A percentile compares a stretch with the other conserved stretches of the same genome.
These are phyloP conservation scores for Nicotiana undulata DNA, from an alignment of 257 asterid genomes.

Conservation along the genomic window DNA sequence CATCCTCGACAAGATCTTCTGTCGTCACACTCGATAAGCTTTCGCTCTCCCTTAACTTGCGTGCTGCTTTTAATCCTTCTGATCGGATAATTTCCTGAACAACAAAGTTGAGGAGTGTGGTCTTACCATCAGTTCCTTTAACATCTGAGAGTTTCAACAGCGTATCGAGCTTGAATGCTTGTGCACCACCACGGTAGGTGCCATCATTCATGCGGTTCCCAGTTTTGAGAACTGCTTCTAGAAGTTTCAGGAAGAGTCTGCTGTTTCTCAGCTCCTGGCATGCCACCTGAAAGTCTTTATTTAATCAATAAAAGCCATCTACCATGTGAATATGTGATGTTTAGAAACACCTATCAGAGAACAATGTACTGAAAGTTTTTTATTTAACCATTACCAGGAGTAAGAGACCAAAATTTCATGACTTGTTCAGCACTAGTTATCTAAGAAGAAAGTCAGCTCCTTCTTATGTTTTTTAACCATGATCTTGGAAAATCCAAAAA, in stretches of 20 bases:
- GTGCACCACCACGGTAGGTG: slow-evolving; percentile 69
- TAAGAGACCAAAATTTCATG: background rate
- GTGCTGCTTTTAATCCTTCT: slow-evolving; percentile 65
- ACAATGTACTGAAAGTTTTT: slow-evolving; percentile 12
- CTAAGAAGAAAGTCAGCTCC: background rate
- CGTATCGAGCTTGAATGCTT: slow-evolving; percentile 70
- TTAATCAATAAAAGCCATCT: background rate
- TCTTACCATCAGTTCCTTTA: slow-evolving; percentile 69
- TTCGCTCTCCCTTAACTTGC: slow-evolving; percentile 45
- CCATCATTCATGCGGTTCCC: slow-evolving; percentile 95
- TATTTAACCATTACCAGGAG: slow-evolving; percentile 40
- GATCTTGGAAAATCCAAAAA: background rate
- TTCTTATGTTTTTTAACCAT: background rate
- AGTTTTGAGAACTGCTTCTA: slow-evolving; percentile 93
- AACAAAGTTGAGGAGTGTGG: slow-evolving; percentile 55
- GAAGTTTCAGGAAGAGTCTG: slow-evolving; percentile 80
- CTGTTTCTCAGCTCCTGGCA: slow-evolving; percentile 71
- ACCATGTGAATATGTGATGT: background rate
- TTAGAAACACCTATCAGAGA: background rate
- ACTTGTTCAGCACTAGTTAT: background rate
- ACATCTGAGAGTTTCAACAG: slow-evolving; percentile 63
- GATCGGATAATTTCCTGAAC: slow-evolving; percentile 60
- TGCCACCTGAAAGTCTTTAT: slow-evolving; percentile 55
- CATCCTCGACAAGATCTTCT: slow-evolving; percentile 54
- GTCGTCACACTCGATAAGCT: slow-evolving; percentile 62